Evolutionary conservation across 2,329 filamentous ascomycete genomes (phyloP), one percentile per base, ranked within the genome.

Genomic region (Monosporascus sp.): DNA sequence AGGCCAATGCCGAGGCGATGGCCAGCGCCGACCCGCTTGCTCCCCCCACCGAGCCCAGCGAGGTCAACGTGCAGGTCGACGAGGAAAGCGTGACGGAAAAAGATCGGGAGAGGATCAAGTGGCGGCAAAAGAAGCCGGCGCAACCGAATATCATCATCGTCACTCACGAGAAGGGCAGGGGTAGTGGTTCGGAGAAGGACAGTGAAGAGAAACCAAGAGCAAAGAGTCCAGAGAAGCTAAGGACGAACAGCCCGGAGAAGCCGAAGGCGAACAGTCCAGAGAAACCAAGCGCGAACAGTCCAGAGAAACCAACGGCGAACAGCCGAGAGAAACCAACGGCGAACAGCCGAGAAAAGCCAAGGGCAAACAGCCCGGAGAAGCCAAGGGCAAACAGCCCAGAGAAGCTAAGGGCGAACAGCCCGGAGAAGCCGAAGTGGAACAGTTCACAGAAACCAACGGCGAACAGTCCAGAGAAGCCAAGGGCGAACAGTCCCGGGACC

Each of bases 1-100:
- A 86, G 65, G 77, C 85, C 60, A 90, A 88, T 63, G 88, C 86
- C 36, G 80, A 81, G 6, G 86, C 85, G 25, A 80, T 86, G 70
- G 72, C 65, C 3, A 71, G 70, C 2, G 78, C 74, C 2, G 74
- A 79, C 51, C 77, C 78, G 1, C 72, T 81, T 34, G 77, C 78
- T 24, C 70, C 76, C 6, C 75, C 79, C 6, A 81, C 75, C 31
- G 81, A 83, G 59, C 80, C 84, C 3, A 81, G 81, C 31, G 83
- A 88, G 39, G 71, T 89, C 34, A 77, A 81, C 6, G 80, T 82
- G 54, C 76, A 79, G 14, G 75, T 78, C 15, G 83, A 87, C 15
- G 80, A 82, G 5, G 74, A 77, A 34, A 84, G 80, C 61, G 82
- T 84, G 5, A 83, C 80, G 0, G 83, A 86, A 59, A 76, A 83